Evolutionary conservation across 352 stramenopile species (phyloP), one percentile per base, ranked within the genome.

Genomic region (Phytopythium cucurbitacearum): DNA sequence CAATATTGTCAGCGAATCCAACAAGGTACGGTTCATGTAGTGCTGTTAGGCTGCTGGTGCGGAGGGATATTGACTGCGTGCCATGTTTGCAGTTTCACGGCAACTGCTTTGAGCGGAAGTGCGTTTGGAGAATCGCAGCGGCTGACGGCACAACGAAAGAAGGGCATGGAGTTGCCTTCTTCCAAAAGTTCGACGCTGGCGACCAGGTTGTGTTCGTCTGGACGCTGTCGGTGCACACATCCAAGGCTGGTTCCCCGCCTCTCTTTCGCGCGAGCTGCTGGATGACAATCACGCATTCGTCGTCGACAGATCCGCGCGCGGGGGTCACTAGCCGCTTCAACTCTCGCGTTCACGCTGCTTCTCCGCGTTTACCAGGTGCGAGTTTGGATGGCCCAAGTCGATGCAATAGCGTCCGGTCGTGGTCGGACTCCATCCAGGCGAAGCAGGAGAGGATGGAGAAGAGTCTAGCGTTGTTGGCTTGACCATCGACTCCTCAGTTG

Each of bases 241-340:
- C 5, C 15, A 10, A 7, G 11, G 6, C 3, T 5, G 33, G 4
- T 9, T 8, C 48, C 7, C 9, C 16, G 8, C 36, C 36, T 8
- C 6, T 53, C 36, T 53, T 53, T 35, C 48, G 48, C 21, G 48
- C 34, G 2, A 53, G 48, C 13, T 35, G 48, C 7, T 53, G 48
- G 48, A 43, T 53, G 48, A 21, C 28, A 11, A 44, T 53, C 35
- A 1, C 15, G 16, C 43, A 2, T 35, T 35, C 1, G 4, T 3
- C 12, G 48, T 53, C n/a, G 44, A 10, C 15, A 44, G 48, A n/a
- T 21, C 12, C 21, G 21, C 21, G 21, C 21, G 21, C 15, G 44
- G 9, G 35, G 36, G 35, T 28, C 21, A 28, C 21, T 28, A 2
- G 21, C 21, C 21, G 21, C 21, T 28, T 28, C 21, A 28, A 2